Conservation (phyloP, 495 filamentous ascomycete genomes). For the Terfezia claveryi region DNA sequence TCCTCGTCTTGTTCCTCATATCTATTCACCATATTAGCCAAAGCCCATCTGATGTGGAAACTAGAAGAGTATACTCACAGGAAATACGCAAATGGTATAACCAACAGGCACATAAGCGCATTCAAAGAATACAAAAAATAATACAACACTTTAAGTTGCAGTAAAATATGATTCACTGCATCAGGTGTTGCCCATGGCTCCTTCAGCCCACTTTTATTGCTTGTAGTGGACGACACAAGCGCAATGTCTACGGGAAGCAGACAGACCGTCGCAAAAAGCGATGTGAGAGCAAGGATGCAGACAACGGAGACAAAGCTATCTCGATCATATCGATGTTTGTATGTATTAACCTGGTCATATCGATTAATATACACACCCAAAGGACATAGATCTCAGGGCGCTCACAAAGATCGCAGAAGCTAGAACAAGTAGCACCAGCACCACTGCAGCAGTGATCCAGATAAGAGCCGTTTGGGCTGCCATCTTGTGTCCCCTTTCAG, state of each 20-base stretch:
- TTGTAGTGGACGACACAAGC: conserved; percentile 69
- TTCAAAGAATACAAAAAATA: conserved; percentile 84
- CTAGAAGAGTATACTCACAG: conserved; percentile 31
- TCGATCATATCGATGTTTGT: conserved; percentile 72
- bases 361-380: conserved; percentile 4
- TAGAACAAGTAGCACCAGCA: conserved; percentile 11
- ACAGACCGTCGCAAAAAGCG: conserved; percentile 76
- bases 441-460: conserved; percentile 16
- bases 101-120: conserved; percentile 69
- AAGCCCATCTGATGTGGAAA: neutral
- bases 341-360: conserved; percentile 25
- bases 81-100: conserved; percentile 93
- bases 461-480: conserved; percentile 16
- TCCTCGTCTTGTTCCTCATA: conserved; percentile 51
- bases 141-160: conserved; percentile 69
- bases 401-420: conserved; percentile 13
- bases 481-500: neutral
- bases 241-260: conserved; percentile 90
- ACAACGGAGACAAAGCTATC: conserved; percentile 58
- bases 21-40: neutral
- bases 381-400: neutral
- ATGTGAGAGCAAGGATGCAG: conserved; percentile 62
- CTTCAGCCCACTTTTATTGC: conserved; percentile 50
- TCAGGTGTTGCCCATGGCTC: conserved; percentile 85
- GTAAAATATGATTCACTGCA: conserved; percentile 49